These are phyloP conservation scores for Neolentinus lepideus DNA, from an alignment of 1,284 basidiomycete genomes.

Conservation along the genomic window DNA sequence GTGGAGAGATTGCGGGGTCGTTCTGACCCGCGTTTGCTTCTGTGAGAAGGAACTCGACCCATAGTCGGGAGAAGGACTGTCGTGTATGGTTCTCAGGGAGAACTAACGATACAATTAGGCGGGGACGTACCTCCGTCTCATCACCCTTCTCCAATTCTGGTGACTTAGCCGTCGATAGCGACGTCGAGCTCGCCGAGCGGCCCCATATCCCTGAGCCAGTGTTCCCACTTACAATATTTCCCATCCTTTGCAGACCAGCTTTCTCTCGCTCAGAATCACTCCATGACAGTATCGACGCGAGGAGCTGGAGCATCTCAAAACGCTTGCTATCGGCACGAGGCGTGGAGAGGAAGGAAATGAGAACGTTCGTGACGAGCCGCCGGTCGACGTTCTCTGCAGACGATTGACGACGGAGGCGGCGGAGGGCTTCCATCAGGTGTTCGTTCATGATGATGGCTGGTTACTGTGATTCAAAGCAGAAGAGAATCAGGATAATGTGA, in stretches of 20 bases:
- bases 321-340: slow-evolving; percentile 90
- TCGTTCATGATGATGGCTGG: slow-evolving; percentile 94
- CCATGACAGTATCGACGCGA: slow-evolving; percentile 90
- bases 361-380: slow-evolving; percentile 90
- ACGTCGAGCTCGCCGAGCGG: slow-evolving; percentile 33
- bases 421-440: slow-evolving; percentile 95
- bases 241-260: slow-evolving; percentile 75
- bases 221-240: slow-evolving; percentile 11
- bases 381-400: slow-evolving; percentile 89
- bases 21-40: slow-evolving; percentile 43
- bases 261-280: slow-evolving; percentile 84
- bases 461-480: slow-evolving; percentile 1
- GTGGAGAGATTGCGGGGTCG: background rate
- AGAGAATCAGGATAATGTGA: background rate
- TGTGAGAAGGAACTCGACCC: slow-evolving; percentile 93
- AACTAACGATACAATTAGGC: background rate
- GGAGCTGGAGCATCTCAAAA: slow-evolving; percentile 91
- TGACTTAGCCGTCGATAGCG: slow-evolving; percentile 28
- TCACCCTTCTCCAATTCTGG: slow-evolving; percentile 66
- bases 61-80: slow-evolving; percentile 91
- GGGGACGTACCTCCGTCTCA: slow-evolving; percentile 59
- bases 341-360: slow-evolving; percentile 88
- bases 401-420: slow-evolving; percentile 80
- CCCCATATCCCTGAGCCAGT: slow-evolving; percentile 45
- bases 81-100: background rate